Conservation (phyloP, 495 filamentous ascomycete genomes). For the Penicillium arizonense region DNA sequence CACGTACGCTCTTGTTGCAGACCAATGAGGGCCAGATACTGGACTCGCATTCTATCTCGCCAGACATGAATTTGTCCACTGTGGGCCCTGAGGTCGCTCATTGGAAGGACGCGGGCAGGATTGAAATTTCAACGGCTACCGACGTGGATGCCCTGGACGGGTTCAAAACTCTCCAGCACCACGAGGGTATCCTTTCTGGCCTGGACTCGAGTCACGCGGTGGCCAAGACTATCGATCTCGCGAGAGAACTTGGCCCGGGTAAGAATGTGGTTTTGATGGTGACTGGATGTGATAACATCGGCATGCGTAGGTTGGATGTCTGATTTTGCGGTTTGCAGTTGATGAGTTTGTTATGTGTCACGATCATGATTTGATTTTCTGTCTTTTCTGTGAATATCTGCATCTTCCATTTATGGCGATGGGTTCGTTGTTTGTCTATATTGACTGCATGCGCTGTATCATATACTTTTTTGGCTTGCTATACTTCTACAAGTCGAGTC, state of each 20-base stretch:
- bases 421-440: too few species aligned
- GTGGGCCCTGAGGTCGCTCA: conserved; percentile 34
- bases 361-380: too few species aligned
- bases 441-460: too few species aligned
- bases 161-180: conserved; percentile 26
- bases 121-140: conserved; percentile 29
- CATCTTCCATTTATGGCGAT: too few species aligned
- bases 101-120: conserved; percentile 30
- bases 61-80: conserved; percentile 33
- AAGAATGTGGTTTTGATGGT: conserved; percentile 36
- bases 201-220: conserved; percentile 37
- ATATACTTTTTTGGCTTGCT: too few species aligned
- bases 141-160: conserved; percentile 35
- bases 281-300: conserved; percentile 27
- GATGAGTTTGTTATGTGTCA: too few species aligned
- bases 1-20: conserved; percentile 32
- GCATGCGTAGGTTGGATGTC: conserved; percentile 9
- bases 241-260: conserved; percentile 28
- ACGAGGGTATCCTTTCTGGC: conserved; percentile 29
- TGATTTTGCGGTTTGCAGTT: conserved; percentile 1
- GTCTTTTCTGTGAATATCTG: too few species aligned
- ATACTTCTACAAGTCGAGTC: too few species aligned
- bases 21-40: conserved; percentile 31
- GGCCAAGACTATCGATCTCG: conserved; percentile 20
- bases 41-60: conserved; percentile 31